Evolutionary conservation across 805 yeast species (phyloP).

Genomic region (Metschnikowia dekortorum): DNA sequence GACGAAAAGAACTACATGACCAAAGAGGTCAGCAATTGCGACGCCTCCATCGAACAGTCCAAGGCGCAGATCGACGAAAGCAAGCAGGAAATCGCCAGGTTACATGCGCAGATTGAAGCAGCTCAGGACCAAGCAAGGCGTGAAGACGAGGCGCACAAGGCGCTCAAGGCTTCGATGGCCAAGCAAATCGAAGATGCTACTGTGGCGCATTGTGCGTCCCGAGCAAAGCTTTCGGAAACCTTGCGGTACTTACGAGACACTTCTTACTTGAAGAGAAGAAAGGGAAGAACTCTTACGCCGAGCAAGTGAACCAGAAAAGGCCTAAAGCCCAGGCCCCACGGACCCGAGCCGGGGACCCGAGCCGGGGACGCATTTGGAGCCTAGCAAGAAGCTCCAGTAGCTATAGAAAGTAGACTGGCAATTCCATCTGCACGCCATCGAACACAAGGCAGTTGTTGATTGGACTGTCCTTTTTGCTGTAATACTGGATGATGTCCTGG

Average conservation of each 20-base stretch:
- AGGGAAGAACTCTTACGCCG: conserved; percentile 37
- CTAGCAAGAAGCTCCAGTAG: background rate
- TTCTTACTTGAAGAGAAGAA: conserved; percentile 38
- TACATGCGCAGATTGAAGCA: conserved; percentile 19
- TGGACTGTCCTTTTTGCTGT: conserved; percentile 74
- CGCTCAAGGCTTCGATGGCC: conserved; percentile 12
- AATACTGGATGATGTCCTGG: conserved; percentile 82
- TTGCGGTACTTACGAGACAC: conserved; percentile 36
- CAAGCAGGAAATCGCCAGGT: conserved; percentile 15
- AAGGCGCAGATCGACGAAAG: conserved; percentile 24
- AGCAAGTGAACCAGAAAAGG: background rate
- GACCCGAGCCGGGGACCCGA: too few species aligned
- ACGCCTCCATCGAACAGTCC: conserved; percentile 45
- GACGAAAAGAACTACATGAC: conserved; percentile 65
- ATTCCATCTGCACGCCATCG: conserved; percentile 66
- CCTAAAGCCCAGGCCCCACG: too few species aligned
- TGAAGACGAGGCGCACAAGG: conserved; percentile 20
- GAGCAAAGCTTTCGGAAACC: conserved; percentile 27
- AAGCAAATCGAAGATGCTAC: conserved; percentile 22
- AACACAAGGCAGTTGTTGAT: conserved; percentile 74
- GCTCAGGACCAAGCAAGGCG: conserved; percentile 20
- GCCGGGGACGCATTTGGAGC: too few species aligned
- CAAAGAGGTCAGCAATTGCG: conserved; percentile 53
- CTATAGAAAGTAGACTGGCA: conserved; percentile 59
- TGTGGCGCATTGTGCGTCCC: conserved; percentile 21